Percentiles rank a stretch among this genome's conserved stretches.
Conservation (phyloP, 805 yeast species). For the Wickerhamomyces ciferrii region DNA sequence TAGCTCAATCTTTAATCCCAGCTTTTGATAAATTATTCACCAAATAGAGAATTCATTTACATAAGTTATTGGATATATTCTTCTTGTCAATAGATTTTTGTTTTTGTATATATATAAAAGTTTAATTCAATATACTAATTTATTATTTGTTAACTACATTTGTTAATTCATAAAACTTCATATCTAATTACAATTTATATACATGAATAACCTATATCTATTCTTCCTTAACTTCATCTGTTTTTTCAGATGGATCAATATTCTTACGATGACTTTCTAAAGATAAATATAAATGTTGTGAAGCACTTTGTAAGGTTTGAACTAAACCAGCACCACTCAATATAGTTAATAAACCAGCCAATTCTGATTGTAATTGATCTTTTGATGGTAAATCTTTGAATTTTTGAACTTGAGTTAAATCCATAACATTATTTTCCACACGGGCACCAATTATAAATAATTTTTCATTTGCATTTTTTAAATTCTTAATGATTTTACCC, state of each 20-base stretch:
- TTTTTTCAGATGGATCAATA: constrained; percentile 17
- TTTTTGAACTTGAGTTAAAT: constrained; percentile 44
- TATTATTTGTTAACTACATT: too few relatives aligned
- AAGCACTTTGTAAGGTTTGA: constrained; percentile 68
- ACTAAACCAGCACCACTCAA: constrained; percentile 89
- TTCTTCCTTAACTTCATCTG: neutral
- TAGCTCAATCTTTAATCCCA: constrained; percentile 96
- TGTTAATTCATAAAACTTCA: neutral
- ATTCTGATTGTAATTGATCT: constrained; percentile 70
- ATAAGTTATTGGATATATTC: too few relatives aligned
- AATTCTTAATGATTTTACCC: constrained; percentile 50
- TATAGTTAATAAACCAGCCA: constrained; percentile 77
- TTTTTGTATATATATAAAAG: constrained; percentile 6
- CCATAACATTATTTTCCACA: constrained; percentile 56
- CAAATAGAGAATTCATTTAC: constrained; percentile 5
- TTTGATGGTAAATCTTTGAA: constrained; percentile 74
- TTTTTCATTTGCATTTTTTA: constrained; percentile 64
- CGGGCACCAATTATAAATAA: constrained; percentile 83
- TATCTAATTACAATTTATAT: neutral
- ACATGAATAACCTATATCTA: neutral
- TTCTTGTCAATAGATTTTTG: neutral
- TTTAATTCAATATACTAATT: neutral
- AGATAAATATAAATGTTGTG: constrained; percentile 67
- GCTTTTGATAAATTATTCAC: constrained; percentile 75
- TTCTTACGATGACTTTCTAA: constrained; percentile 58